phyloP scores from a whole-genome alignment of 1,284 basidiomycete species.

The Amylostereum areolatum region DNA sequence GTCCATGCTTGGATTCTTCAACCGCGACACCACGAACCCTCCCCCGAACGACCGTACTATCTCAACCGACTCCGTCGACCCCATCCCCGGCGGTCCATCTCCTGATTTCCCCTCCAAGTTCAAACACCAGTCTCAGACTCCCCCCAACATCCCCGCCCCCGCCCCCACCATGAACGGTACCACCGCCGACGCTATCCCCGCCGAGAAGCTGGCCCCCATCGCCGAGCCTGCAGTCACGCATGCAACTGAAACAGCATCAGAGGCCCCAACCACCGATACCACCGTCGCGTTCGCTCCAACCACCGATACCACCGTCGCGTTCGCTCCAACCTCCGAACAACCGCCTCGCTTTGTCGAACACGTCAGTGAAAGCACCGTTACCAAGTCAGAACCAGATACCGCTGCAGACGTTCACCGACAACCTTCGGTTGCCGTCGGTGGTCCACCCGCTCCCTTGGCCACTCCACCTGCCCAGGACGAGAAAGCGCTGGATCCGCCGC shows the following conservation, averaged over 20 bases:
- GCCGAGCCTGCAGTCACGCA: not conserved
- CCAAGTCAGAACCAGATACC: too few relatives aligned
- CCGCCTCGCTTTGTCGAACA: not conserved
- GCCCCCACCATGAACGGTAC: not conserved
- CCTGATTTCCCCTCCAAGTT: slow-evolving; percentile 5
- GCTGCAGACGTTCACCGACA: slow-evolving; percentile 1
- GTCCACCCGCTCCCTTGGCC: not conserved
- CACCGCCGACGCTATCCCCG: not conserved
- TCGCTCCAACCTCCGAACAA: not conserved
- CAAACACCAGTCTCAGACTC: not conserved
- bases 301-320: too few relatives aligned
- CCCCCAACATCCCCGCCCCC: not conserved
- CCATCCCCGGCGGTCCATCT: slow-evolving; percentile 10
- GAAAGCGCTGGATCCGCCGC: not conserved
- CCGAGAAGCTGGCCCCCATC: not conserved
- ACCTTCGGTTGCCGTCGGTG: slow-evolving; percentile 1
- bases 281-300: too few relatives aligned
- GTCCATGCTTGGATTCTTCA: not conserved
- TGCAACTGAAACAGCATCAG: not conserved
- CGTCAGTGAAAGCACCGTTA: not conserved
- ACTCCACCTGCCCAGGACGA: not conserved
- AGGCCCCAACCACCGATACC: too few relatives aligned
- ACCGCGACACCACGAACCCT: not conserved
- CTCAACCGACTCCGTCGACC: not conserved
- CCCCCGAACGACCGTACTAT: not conserved